These are phyloP conservation scores for Starmera quercuum DNA, from an alignment of 805 yeast species.

Conservation along the genomic window DNA sequence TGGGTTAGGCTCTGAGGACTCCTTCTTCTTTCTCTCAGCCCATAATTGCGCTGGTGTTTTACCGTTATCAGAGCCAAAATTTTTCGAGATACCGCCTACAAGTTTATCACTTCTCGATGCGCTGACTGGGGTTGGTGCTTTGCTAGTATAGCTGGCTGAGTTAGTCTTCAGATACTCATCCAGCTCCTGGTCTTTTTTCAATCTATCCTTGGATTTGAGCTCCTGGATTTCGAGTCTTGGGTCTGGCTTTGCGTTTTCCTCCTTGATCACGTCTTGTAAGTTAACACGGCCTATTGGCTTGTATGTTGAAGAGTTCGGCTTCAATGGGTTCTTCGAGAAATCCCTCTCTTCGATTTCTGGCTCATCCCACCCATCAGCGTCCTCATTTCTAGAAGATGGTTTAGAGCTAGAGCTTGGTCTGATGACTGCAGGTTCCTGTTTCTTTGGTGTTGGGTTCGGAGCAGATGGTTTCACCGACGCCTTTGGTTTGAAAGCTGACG, in stretches of 20 bases:
- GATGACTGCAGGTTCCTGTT: slow-evolving; percentile 3
- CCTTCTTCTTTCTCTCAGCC: slow-evolving; percentile 77
- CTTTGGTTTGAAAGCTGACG: slow-evolving; percentile 16
- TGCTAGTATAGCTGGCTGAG: slow-evolving; percentile 19
- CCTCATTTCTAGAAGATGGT: slow-evolving; percentile 13
- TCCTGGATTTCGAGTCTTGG: slow-evolving; percentile 33
- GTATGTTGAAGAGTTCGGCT: slow-evolving; percentile 39
- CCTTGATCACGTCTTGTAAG: slow-evolving; percentile 33
- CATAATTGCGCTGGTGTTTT: slow-evolving; percentile 92
- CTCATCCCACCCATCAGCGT: slow-evolving; percentile 37
- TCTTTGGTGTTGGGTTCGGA: slow-evolving; percentile 14
- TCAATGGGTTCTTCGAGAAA: slow-evolving; percentile 37
- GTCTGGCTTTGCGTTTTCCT: slow-evolving; percentile 33
- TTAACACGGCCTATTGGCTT: slow-evolving; percentile 60
- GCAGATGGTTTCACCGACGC: slow-evolving; percentile 18
- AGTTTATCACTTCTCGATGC: slow-evolving; percentile 26
- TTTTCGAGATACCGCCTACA: slow-evolving; percentile 52
- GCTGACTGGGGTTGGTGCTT: slow-evolving; percentile 17
- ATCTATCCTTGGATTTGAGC: slow-evolving; percentile 25
- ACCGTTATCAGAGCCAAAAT: slow-evolving; percentile 62
- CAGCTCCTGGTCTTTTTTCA: slow-evolving; percentile 27
- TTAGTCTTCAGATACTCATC: slow-evolving; percentile 27
- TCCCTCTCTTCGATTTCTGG: slow-evolving; percentile 41
- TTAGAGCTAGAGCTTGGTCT: slow-evolving; percentile 16
- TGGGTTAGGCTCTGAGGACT: slow-evolving; percentile 16